These are phyloP conservation scores for Chaetomiaceae sp. DNA, from an alignment of 2,329 filamentous ascomycete species.

Conservation along the genomic window DNA sequence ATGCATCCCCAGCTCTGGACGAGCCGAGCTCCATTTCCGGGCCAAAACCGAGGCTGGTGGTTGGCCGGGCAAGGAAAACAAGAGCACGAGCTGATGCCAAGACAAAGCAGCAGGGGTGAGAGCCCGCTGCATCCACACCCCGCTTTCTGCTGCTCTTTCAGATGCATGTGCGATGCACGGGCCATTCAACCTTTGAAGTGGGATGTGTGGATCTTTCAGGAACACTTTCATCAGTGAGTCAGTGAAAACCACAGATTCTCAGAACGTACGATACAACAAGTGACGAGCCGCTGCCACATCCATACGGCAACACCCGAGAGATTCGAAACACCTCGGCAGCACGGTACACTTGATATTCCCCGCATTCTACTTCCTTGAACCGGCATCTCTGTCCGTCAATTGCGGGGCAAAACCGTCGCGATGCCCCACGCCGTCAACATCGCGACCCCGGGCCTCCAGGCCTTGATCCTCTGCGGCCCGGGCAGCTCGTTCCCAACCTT, in stretches of 20 bases:
- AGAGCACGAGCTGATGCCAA: conserved; percentile 20
- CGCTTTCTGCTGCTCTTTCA: not conserved
- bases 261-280: not conserved
- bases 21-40: conserved; percentile 23
- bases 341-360: not conserved
- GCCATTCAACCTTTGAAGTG: conserved; percentile 15
- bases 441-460: conserved; percentile 74
- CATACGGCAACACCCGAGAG: too few species aligned
- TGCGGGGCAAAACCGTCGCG: conserved; percentile 19
- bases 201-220: conserved; percentile 7
- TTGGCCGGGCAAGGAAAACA: conserved; percentile 25
- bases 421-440: conserved; percentile 76
- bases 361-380: not conserved
- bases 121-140: not conserved
- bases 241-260: conserved; percentile 3
- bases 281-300: too few species aligned
- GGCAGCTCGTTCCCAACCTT: conserved; percentile 80
- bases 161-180: conserved; percentile 10
- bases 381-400: not conserved
- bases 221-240: conserved; percentile 5
- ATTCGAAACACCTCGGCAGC: too few species aligned
- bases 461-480: conserved; percentile 76
- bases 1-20: conserved; percentile 16
- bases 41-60: conserved; percentile 27
- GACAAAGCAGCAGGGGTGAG: not conserved